These are phyloP conservation scores for Lactifluus volemus DNA, from an alignment of 768 basidiomycete genomes.

Conservation along the genomic window DNA sequence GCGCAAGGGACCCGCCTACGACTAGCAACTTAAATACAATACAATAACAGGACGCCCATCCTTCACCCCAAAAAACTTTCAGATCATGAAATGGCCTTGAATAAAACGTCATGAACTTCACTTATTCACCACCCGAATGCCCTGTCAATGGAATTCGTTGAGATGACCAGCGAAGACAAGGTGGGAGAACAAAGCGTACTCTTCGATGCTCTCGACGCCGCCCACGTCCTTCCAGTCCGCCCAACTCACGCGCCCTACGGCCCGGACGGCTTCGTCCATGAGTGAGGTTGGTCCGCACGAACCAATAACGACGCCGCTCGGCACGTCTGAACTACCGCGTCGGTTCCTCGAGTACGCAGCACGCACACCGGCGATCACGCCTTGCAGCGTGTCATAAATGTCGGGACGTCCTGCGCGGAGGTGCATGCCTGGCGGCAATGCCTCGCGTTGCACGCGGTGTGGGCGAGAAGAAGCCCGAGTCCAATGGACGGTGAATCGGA, in stretches of 20 bases:
- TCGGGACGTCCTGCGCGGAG: constrained; percentile 26
- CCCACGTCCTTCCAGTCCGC: constrained; percentile 22
- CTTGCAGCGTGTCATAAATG: constrained; percentile 18
- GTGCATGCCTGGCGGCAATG: constrained; percentile 25
- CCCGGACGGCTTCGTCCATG: constrained; percentile 30
- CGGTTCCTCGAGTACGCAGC: constrained; percentile 16
- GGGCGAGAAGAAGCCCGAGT: constrained; percentile 31
- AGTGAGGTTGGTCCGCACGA: constrained; percentile 36
- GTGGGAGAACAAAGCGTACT: constrained; percentile 6
- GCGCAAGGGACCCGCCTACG: background rate
- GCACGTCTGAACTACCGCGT: background rate
- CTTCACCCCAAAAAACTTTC: too few species aligned
- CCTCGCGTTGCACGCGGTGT: constrained; percentile 15
- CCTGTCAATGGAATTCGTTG: background rate
- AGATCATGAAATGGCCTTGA: background rate
- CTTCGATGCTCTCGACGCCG: constrained; percentile 19
- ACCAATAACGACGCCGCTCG: constrained; percentile 33
- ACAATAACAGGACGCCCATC: background rate
- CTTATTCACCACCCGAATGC: background rate
- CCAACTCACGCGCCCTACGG: constrained; percentile 29
- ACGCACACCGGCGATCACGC: constrained; percentile 22
- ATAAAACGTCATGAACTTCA: background rate
- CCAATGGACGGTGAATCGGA: constrained; percentile 38
- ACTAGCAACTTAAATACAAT: background rate
- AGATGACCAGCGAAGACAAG: background rate